Evolutionary conservation across 805 yeast species (phyloP), one percentile per base, ranked within the genome.

Genomic region (Kuraishia ogatae): DNA sequence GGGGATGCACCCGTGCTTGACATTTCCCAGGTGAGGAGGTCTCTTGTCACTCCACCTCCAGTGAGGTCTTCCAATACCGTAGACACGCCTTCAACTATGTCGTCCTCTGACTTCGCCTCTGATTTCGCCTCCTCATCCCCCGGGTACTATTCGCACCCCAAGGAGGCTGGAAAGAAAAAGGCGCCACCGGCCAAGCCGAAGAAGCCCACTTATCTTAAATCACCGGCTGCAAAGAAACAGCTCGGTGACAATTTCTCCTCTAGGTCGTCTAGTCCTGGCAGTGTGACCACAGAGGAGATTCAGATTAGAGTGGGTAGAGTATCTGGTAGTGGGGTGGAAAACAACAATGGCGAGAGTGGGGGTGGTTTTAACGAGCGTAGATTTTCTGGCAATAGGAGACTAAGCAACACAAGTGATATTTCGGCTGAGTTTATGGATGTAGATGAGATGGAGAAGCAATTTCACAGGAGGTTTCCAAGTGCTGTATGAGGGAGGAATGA

Each of bases 171-270:
- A 10, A 51, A 47, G 46, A 55, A 35, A 49, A 67, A 68, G 19
- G 68, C 67, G 2, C 81, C 84, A 1, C 87, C 88, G 2, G 83
- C 84, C 28, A 84, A 82, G 60, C 91, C 91, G 1, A 72, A 71
- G 61, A 86, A 86, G 61, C 92, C 93, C 2, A 63, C 64, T 2
- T 77, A 80, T 60, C 68, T 84, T 55, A 76, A 76, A 59, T 66
- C 78, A 10, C 69, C 69, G 4, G 67, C 60, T 22, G 15, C 22
- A 26, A 19, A 46, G 47, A 46, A 50, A 19, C 46, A 46, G 24
- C 53, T 54, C 39, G 50, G n/a, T n/a, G n/a, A 57, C 22, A 43
- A 55, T 22, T 51, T 22, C 8, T 20, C 35, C 13, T 39, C 46
- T 24, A 24, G 39, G 23, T 28, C 50, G 48, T 29, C 54, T 11